Evolutionary conservation across 495 filamentous ascomycete species (phyloP), one percentile per base, ranked within the genome.

Genomic region (Glonium stellatum): DNA sequence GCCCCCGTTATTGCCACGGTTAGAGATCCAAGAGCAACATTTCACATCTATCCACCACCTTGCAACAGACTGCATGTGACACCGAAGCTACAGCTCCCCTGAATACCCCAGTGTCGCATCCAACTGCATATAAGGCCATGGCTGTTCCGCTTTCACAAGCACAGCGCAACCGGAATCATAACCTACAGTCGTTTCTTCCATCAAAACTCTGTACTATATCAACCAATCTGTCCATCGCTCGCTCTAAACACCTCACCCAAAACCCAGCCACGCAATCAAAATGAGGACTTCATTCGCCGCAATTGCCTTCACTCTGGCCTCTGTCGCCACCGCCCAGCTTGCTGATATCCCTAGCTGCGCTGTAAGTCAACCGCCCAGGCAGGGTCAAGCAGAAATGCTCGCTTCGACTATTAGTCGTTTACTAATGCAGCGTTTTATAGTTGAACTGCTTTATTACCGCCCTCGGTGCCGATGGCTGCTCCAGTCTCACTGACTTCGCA

Each of bases 331-430:
- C 35, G 74, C 74, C 47, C 75, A 78, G 67, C 60, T 78, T 9
- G 70, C 71, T 31, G 55, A 75, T 51, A 64, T 80, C 8, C 78
- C 78, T 1, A 3, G 23, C 4, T 80, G 78, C 71, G 75, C 78
- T 52, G 77, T 80, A 71, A 57, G 72, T 31, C 37, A 49, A n/a
- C 31, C 3, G 36, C 12, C 2, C 27, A 31, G 27, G 27, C 27
- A 31, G 6, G 6, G 6, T 31, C 27, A 6, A 42, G 50, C 12
- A 25, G 18, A 48, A 34, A n/a, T 48, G 18, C 25, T 31, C 35
- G 35, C 15, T 36, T 21, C 59, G 35, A 44, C 41, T 27, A 47
- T 9, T 18, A n/a, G 18, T 18, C 22, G 18, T 18, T 22, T 48
- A 48, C 18, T 48, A 48, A 31, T 31, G 27, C 6, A 31, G 27